These are phyloP conservation scores for Hanseniaspora meyeri DNA, from an alignment of 805 yeast genomes.

Conservation along the genomic window DNA sequence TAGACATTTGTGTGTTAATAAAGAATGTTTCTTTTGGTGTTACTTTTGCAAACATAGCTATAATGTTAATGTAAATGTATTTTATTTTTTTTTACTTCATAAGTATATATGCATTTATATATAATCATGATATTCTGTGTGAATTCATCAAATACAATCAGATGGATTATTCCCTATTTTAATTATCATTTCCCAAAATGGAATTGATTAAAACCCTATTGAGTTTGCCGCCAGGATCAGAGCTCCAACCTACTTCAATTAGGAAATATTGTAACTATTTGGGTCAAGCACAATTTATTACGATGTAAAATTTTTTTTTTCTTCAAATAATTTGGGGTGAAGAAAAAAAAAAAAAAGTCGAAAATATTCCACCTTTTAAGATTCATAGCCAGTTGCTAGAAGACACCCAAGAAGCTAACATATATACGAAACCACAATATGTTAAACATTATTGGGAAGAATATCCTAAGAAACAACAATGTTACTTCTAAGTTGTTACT, in stretches of 20 bases:
- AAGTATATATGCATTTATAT: too few relatives aligned
- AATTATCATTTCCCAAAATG: neutral
- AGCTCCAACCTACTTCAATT: neutral
- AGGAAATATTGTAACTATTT: neutral
- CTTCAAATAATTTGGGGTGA: neutral
- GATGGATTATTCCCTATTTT: neutral
- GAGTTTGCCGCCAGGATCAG: neutral
- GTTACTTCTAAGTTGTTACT: neutral
- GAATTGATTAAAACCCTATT: neutral
- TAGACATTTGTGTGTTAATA: neutral
- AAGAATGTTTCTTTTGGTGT: too few relatives aligned
- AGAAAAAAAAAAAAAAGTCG: neutral
- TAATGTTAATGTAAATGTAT: too few relatives aligned
- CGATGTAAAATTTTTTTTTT: neutral
- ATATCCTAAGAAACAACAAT: neutral
- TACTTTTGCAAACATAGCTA: too few relatives aligned
- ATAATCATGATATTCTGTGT: too few relatives aligned
- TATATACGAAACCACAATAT: neutral
- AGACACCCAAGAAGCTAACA: neutral
- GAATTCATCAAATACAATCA: too few relatives aligned
- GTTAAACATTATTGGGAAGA: neutral
- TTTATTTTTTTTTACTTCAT: too few relatives aligned
- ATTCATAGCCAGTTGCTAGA: neutral
- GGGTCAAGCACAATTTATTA: neutral
- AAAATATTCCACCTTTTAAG: neutral